Conservation (phyloP, 257 asterid genomes). For the Capsicum baccatum region DNA sequence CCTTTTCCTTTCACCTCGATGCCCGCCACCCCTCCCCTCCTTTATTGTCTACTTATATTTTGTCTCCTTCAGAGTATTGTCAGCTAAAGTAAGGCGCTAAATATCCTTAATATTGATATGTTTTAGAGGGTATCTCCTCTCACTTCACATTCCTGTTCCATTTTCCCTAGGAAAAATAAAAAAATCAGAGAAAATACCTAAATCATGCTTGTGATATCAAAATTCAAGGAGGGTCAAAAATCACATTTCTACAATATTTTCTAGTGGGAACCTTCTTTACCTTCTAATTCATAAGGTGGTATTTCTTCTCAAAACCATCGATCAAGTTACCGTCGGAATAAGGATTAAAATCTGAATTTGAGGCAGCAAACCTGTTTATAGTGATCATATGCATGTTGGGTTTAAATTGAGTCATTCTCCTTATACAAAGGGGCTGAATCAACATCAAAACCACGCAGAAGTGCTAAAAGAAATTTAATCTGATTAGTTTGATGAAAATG, state of each 20-base stretch:
- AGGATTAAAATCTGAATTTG: conserved; percentile 12
- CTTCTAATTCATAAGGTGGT: background rate
- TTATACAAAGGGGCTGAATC: background rate
- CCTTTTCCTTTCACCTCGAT: background rate
- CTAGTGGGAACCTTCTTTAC: background rate
- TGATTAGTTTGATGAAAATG: background rate
- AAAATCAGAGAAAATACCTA: background rate
- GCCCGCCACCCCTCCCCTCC: background rate
- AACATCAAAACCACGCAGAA: background rate
- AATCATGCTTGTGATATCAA: background rate
- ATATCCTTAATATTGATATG: conserved; percentile 1
- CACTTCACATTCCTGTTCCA: background rate
- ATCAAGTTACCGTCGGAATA: background rate
- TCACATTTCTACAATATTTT: background rate
- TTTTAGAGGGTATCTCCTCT: conserved; percentile 1
- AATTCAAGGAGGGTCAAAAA: background rate
- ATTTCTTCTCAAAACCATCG: background rate
- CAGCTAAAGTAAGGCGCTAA: background rate
- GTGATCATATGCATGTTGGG: background rate
- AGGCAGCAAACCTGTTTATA: background rate
- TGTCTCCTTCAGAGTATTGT: background rate
- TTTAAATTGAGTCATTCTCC: background rate
- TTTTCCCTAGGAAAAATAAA: background rate
- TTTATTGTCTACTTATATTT: background rate
- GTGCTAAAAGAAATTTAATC: background rate